phyloP scores from a whole-genome alignment of 495 filamentous ascomycete species.

The Annulohypoxylon maeteangense region DNA sequence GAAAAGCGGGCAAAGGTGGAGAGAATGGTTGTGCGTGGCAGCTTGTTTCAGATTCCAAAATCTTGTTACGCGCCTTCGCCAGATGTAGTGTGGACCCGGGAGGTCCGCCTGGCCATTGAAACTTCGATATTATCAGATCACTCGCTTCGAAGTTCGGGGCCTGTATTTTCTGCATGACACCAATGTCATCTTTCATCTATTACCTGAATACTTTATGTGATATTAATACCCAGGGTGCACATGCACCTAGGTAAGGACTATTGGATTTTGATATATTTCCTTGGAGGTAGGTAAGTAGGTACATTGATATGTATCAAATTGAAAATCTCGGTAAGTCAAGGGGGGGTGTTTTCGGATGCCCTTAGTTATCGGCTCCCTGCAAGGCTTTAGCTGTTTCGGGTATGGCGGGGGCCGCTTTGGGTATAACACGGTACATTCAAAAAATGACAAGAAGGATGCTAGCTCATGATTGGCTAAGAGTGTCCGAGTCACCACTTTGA shows the following conservation, averaged over 20 bases:
- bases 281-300: too few species aligned
- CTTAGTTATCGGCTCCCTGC: too few species aligned
- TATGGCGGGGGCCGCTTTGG: too few species aligned
- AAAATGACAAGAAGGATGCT: too few species aligned
- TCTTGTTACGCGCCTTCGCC: conserved; percentile 36
- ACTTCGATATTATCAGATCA: conserved; percentile 7
- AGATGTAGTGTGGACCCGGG: conserved; percentile 11
- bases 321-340: too few species aligned
- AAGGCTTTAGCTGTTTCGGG: too few species aligned
- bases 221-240: neutral
- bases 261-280: neutral
- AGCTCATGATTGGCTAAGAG: too few species aligned
- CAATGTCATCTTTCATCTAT: neutral
- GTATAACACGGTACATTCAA: too few species aligned
- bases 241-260: neutral
- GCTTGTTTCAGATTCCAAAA: conserved; percentile 44
- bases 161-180: neutral
- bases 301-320: too few species aligned
- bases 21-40: conserved; percentile 16
- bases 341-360: too few species aligned
- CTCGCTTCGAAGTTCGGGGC: neutral
- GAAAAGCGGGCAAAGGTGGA: conserved; percentile 21
- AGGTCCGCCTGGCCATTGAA: conserved; percentile 14
- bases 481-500: too few species aligned
- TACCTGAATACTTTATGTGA: neutral